Percentiles rank a stretch among this genome's conserved stretches.
Conservation (phyloP, 257 asterid genomes). For the Solanum virginianum region DNA sequence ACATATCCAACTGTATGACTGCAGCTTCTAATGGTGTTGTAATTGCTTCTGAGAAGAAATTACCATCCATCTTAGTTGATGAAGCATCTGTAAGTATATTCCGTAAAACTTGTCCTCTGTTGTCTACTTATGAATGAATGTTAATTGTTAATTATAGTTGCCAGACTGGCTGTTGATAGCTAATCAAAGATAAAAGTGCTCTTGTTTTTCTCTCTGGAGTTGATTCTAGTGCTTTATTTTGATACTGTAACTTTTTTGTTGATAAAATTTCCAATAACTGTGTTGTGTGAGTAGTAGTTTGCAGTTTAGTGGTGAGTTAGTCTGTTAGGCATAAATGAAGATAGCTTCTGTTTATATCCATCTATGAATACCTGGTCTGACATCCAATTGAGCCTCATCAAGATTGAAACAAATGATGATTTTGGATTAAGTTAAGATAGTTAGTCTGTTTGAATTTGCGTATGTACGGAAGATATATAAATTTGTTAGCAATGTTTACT, state of each 20-base stretch:
- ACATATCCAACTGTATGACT: conserved; percentile 1
- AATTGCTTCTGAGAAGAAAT: conserved; percentile 94
- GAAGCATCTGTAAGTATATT: conserved; percentile 76
- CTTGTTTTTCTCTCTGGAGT: neutral
- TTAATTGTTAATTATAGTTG: neutral
- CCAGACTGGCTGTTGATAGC: neutral
- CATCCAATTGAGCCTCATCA: neutral
- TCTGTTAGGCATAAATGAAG: neutral
- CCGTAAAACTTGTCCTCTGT: neutral
- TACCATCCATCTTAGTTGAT: conserved; percentile 96
- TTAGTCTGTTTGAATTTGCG: neutral
- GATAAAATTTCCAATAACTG: neutral
- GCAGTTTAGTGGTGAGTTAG: neutral
- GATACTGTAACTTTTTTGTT: neutral
- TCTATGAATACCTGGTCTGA: neutral
- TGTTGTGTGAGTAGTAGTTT: neutral
- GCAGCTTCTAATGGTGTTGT: conserved; percentile 99
- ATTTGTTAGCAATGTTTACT: neutral
- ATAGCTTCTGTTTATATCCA: neutral
- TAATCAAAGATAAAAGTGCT: neutral
- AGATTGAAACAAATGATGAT: neutral
- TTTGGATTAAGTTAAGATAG: neutral
- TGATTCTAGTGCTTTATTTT: neutral
- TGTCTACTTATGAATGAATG: neutral
- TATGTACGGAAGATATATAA: neutral